Base-by-base conservation (phyloP, 2,329 filamentous ascomycete species). In the Leptosphaerulina australis region DNA sequence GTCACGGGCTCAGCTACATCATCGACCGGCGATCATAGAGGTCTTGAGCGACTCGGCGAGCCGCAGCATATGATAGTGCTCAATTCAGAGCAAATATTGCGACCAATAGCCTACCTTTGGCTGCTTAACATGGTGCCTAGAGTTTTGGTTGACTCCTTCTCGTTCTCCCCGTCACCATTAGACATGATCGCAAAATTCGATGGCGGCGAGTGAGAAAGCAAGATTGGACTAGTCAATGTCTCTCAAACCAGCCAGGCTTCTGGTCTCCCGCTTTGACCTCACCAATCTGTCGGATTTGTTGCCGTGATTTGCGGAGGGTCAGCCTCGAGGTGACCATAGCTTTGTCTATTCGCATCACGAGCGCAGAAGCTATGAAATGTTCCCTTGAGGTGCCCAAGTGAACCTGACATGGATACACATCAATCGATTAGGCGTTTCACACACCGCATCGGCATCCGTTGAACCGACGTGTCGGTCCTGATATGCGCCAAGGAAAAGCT, bases 321-420 rank as follows among this genome's bases (percentile, higher is more conserved):
- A 44, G 57, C 58, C 58, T 49, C 45, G 50, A 25, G 31, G 54
- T 59, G 62, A 59, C 44, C 63, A 64, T 44, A 62, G 62, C 62
- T 55, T 44, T 39, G 28, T 53, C 39, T 49, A 40, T 45, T 48
- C 39, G 49, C 50, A 59, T 53, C 53, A 53, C 45, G 35, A 56
- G 53, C 39, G 31, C 56, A 52, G 53, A 41, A 44, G 34, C 39
- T 43, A 40, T 50, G 40, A 44, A 46, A 44, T 44, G 31, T 47
- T 55, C 41, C 37, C 45, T 49, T 45, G 30, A 41, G 39, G 18
- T 38, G 49, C 52, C 54, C 55, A 55, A 57, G 50, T 50, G 35
- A 44, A 33, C 40, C 44, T 39, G 44, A 43, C 44, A 35, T 22
- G 41, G 48, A 47, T 48, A 43, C 50, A 50, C 46, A 49, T 47